Base-by-base conservation (phyloP, 306 rosid genomes). In the Fragaria vesca region DNA sequence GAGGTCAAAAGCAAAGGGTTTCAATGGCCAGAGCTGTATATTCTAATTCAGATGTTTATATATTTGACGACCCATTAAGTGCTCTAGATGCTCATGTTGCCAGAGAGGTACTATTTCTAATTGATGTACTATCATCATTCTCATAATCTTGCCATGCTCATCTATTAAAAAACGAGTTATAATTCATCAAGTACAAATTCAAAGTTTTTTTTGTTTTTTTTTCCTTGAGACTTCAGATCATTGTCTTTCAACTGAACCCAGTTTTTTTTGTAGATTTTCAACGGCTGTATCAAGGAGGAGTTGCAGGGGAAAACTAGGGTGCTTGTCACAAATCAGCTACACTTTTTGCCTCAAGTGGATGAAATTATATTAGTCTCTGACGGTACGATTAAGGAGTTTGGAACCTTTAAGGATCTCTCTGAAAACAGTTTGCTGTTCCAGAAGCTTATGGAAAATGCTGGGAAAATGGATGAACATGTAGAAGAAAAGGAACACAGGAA, bases 1-100 rank as follows among this genome's bases (percentile, higher is more conserved):
- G 98, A 51, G 98, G 98, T 52, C 97, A 94, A 82, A 94, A 90
- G 88, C 97, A 91, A 75, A 91, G 98, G 81, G 92, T 94, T 77
- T 94, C 98, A 51, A 80, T 94, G 89, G 98, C 98, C 68, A 83
- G 97, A 60, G 97, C 97, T 77, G 85, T 90, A 74, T 94, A 94
- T 88, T 94, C 98, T 50, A 72, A 88, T 79, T 89, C 96, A 0
- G 98, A 94, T 71, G 87, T 90, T 6, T 94, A 90, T 80, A 84
- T 91, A 83, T 94, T 94, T 72, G 98, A 94, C 76, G 98, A 91
- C 81, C 97, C 98, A 76, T 87, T 94, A 80, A 94, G 98, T 78
- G 98, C 97, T 84, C 91, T 94, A 66, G 98, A 94, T 79, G 87
- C 97, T 75, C 97, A 91, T 79, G 90, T 94, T 79, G 90, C 94